These are phyloP conservation scores for Beauveria pseudobassiana DNA, from an alignment of 2,329 filamentous ascomycete species.

Conservation along the genomic window DNA sequence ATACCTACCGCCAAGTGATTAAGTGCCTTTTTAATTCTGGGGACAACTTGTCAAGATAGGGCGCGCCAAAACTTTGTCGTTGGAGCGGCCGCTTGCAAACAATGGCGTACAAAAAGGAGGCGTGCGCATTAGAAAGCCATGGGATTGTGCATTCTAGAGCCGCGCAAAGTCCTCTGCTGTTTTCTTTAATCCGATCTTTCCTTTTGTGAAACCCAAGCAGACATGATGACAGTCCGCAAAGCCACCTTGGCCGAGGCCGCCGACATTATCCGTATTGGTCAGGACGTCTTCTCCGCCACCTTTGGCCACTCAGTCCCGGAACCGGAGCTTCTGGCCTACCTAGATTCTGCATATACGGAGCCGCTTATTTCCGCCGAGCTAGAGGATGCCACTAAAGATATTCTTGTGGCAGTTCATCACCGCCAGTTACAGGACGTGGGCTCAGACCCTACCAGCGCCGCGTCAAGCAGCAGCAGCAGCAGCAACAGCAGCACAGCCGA, in stretches of 20 bases:
- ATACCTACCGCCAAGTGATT: no score
- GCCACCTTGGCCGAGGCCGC: constrained; percentile 19
- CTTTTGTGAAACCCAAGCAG: neutral
- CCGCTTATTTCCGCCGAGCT: constrained; percentile 23
- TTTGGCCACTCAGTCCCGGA: constrained; percentile 35
- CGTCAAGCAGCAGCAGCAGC: neutral
- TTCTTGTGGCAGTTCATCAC: constrained; percentile 17
- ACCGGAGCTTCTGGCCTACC: constrained; percentile 29
- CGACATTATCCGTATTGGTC: constrained; percentile 27
- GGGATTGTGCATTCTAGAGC: neutral
- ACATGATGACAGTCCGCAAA: constrained; percentile 4
- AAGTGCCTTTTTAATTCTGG: neutral
- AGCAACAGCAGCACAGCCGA: neutral
- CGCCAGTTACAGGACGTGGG: neutral
- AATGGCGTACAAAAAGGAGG: neutral
- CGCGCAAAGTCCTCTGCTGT: neutral
- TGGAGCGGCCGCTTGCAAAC: neutral
- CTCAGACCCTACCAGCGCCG: neutral
- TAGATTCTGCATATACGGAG: constrained; percentile 30
- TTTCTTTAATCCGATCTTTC: neutral
- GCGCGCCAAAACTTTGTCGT: constrained; percentile 1
- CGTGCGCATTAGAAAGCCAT: neutral
- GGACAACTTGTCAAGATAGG: neutral
- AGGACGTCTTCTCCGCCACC: constrained; percentile 28
- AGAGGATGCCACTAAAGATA: constrained; percentile 19